These are phyloP conservation scores for Blastocrithidia nonstop DNA, from an alignment of 208 protist species.

Conservation along the genomic window DNA sequence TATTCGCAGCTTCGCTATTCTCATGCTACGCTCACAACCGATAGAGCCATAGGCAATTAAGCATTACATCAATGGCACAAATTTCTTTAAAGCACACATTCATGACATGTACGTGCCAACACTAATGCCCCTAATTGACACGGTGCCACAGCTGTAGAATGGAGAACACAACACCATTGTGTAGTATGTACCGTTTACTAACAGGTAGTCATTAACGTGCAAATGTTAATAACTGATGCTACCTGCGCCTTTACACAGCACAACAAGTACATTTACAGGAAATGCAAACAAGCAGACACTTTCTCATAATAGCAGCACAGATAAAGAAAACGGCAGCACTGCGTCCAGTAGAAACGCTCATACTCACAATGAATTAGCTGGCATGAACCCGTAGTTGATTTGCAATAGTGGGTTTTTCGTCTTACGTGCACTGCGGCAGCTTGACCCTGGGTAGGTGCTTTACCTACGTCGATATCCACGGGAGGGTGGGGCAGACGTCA, in stretches of 20 bases:
- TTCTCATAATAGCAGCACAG: too few species aligned
- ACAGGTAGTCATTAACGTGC: conserved; percentile 12
- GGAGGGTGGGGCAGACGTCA: conserved; percentile 14
- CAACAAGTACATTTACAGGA: not conserved
- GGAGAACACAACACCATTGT: conserved; percentile 61
- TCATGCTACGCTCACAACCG: conserved; percentile 57
- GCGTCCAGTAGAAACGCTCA: too few species aligned
- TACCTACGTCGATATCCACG: conserved; percentile 52
- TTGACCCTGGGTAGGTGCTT: conserved; percentile 57
- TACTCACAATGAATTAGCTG: not conserved
- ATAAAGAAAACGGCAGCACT: too few species aligned
- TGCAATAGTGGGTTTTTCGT: conserved; percentile 55
- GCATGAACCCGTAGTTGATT: conserved; percentile 19
- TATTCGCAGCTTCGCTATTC: conserved; percentile 44
- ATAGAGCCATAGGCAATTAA: conserved; percentile 53
- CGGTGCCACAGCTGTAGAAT: conserved; percentile 63
- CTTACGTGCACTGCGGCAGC: conserved; percentile 38
- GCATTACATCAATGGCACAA: conserved; percentile 46
- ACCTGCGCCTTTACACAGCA: not conserved
- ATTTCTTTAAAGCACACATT: conserved; percentile 77
- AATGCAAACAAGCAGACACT: conserved; percentile 3
- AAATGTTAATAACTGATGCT: conserved; percentile 26
- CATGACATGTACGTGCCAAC: conserved; percentile 74
- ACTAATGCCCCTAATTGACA: conserved; percentile 69
- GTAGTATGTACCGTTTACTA: conserved; percentile 49